Base-by-base conservation (phyloP, 352 stramenopile genomes). In the Paralagenidium karlingii region DNA sequence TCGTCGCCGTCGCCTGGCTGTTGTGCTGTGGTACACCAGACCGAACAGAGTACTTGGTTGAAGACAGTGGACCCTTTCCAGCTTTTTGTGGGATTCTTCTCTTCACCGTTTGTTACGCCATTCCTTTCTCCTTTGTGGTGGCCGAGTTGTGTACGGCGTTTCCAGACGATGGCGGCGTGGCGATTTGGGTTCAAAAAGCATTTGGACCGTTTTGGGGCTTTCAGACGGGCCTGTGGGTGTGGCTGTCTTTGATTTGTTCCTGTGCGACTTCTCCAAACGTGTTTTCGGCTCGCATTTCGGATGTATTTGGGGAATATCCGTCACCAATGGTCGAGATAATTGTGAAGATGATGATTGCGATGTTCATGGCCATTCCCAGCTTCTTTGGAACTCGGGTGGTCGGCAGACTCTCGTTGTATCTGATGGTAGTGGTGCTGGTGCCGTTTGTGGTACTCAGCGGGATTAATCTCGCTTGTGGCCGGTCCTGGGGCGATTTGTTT, bases 71-170 rank as follows among this genome's bases (percentile, higher is more conserved):
- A 0, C 58, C 58, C 9, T 68, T 88, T 19, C 42, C 84, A 43
- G 67, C 83, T 9, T 55, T 97, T 12, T 34, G 92, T 0, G 79
- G 80, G 6, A 81, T 94, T 42, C 9, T 84, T 7, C 13, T 96
- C 10, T 73, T 95, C 34, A 75, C 83, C 2, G 54, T 96, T 1
- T 38, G 96, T 8, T 95, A 87, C 65, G 74, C 61, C 2, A 44
- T 96, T 15, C 85, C 85, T 7, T 89, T 95, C 52, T 80, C 81
- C 3, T 65, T 91, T 31, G 83, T 97, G 16, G 94, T 92, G 6
- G 82, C 87, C 10, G 85, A 97, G 58, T 60, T 97, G 11, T 87
- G 78, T n/a, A 76, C 77, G 0, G 63, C 83, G 8, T 95, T 95
- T 54, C 83, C 81, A 1, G 81, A 96, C n/a, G 57, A 74, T 19